These are phyloP conservation scores for Herpetomonas muscarum DNA, from an alignment of 208 protist genomes.

Conservation along the genomic window DNA sequence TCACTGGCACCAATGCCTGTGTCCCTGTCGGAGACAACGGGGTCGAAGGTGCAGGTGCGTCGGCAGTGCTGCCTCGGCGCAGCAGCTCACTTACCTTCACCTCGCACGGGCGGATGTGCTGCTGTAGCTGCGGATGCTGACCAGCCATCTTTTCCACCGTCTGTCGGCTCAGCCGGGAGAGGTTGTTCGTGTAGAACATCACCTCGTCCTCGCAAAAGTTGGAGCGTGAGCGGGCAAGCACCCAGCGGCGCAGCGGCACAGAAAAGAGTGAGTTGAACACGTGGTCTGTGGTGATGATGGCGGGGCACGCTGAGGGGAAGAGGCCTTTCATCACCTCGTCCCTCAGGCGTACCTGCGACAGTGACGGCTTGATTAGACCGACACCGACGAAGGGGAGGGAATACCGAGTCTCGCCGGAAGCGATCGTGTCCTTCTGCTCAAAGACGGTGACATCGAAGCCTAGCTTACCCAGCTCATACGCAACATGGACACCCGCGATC, in stretches of 20 bases:
- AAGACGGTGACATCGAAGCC: conserved; percentile 85
- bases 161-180: conserved; percentile 55
- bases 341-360: conserved; percentile 28
- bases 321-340: conserved; percentile 43
- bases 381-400: conserved; percentile 72
- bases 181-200: conserved; percentile 68
- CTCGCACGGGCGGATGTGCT: conserved; percentile 34
- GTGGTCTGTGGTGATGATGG: conserved; percentile 53
- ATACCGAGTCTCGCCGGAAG: conserved; percentile 53
- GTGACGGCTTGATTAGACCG: conserved; percentile 57
- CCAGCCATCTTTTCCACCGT: conserved; percentile 49
- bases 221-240: conserved; percentile 41
- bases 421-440: conserved; percentile 39
- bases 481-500: conserved; percentile 79
- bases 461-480: conserved; percentile 77
- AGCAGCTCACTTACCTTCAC: conserved; percentile 17
- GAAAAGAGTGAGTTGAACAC: conserved; percentile 59
- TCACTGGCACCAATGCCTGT: conserved; percentile 4
- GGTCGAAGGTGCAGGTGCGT: background rate
- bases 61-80: background rate
- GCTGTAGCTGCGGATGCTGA: conserved; percentile 44
- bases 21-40: background rate
- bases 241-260: conserved; percentile 56
- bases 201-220: conserved; percentile 43
- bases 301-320: conserved; percentile 29